Evolutionary conservation across 306 rosid genomes (phyloP), one percentile per base, ranked within the genome.

Genomic region (Fragaria ananassa): DNA sequence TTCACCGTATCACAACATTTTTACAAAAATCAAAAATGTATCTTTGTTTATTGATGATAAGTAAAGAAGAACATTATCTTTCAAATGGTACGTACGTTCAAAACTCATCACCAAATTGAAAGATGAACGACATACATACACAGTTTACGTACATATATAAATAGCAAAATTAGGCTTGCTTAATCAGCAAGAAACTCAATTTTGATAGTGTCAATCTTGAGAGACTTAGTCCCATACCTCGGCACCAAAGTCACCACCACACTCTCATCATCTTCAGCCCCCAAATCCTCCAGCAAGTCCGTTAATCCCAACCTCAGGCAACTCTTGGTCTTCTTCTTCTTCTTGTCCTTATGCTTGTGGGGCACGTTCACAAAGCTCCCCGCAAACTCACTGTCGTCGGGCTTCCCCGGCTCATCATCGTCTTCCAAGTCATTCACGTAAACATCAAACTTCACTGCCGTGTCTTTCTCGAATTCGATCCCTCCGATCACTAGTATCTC

Each of bases 301-400:
- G 82, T 81, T 44, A 93, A 70, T 34, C 92, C 96, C 18, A 93
- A 45, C 70, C 87, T 86, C 54, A 93, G 77, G 63, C 8, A 5
- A 27, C 89, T 85, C 0, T 18, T 74, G 1, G 44, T 68, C 17
- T 58, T 83, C 74, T 83, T 84, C 61, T 78, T 84, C 68, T 78
- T 86, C 66, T 75, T 75, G 18, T 87, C 85, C 44, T 73, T 75
- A 15, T 81, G 83, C 29, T 71, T 76, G 57, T 93, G 98, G 0
- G 97, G 90, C 47, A 91, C 90, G 31, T 25, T 93, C 77, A 93
- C 93, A 71, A 86, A 93, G 50, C 98, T 91, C 4, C 98, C 97
- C 0, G 95, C 95, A 70, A 85, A 93, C 81, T 93, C 97, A 0
- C 91, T 82, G n/a, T 85, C 79, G 12, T 56, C 82, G 0, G 97